Evolutionary conservation across 2,329 filamentous ascomycete species (phyloP), one percentile per base, ranked within the genome.

Genomic region (Keithomyces neogunnii): DNA sequence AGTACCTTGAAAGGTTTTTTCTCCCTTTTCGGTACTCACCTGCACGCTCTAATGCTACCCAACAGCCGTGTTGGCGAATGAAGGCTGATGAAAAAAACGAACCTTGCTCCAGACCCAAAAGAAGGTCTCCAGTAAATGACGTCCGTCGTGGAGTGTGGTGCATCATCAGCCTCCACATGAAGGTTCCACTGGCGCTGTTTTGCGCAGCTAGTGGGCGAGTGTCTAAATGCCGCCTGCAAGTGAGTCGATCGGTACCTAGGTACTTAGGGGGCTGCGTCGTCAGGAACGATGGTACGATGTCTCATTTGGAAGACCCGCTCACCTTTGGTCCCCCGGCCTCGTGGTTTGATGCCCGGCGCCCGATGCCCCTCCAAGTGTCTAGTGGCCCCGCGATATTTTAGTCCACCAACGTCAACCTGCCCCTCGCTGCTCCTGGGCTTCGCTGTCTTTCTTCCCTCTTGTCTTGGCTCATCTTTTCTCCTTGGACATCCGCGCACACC

Each of bases 111-210:
- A 33, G 33, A 9, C 46, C 46, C 46, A 38, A 29, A 31, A n/a
- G 35, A 19, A 32, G 8, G 47, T 49, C 47, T 33, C 47, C 36
- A 49, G 47, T 49, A 42, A 49, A 49, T 43, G 47, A 49, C 47
- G 47, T 49, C 47, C 19, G 47, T 5, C 47, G 36, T 42, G 47
- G 36, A 43, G 47, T 19, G 33, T 49, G 2, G 26, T 26, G 47
- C 42, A 9, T 48, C 35, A 48, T 42, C 47, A 28, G 26, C 32
- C 4, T 42, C 47, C 47, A 48, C 47, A 7, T 10, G 19, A 42
- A 42, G 39, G 26, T 28, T 42, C 19, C 39, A 42, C 19, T 31
- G n/a, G 47, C 47, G 47, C 42, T 26, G 42, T 48, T 40, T 48
- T 48, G 36, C 47, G 47, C 9, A 39, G 19, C 19, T 19, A 19